These are phyloP conservation scores for Agrocybe pediades DNA, from an alignment of 768 basidiomycete genomes.

Conservation along the genomic window DNA sequence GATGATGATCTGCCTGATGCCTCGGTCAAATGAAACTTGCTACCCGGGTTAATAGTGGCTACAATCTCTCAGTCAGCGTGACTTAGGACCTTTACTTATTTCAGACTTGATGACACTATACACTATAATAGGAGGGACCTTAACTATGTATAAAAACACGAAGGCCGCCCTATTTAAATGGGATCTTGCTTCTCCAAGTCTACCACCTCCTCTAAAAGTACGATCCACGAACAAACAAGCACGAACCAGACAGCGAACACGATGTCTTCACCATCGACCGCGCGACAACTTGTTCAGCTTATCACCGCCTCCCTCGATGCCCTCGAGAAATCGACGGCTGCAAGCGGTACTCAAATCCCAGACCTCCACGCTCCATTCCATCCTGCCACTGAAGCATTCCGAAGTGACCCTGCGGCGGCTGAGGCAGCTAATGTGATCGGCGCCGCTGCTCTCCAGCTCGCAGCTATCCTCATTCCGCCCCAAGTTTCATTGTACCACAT, in stretches of 20 bases:
- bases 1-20: too few relatives aligned
- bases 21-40: too few relatives aligned
- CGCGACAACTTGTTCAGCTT: neutral
- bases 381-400: conserved; percentile 28
- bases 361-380: conserved; percentile 26
- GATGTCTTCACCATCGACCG: neutral
- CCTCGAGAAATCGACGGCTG: conserved; percentile 23
- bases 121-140: too few relatives aligned
- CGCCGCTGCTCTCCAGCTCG: conserved; percentile 35
- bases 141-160: too few relatives aligned
- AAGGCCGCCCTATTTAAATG: neutral
- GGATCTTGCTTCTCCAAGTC: neutral
- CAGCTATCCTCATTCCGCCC: conserved; percentile 28
- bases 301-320: conserved; percentile 20
- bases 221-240: neutral
- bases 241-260: neutral
- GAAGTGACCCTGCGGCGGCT: conserved; percentile 26
- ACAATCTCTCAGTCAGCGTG: too few relatives aligned
- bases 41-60: too few relatives aligned
- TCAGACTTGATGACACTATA: too few relatives aligned
- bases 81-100: too few relatives aligned
- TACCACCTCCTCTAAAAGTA: neutral
- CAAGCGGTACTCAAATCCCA: conserved; percentile 21
- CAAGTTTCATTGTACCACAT: conserved; percentile 20
- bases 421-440: conserved; percentile 29